phyloP scores from a whole-genome alignment of 805 yeast species.

The Ogataea corticis region DNA sequence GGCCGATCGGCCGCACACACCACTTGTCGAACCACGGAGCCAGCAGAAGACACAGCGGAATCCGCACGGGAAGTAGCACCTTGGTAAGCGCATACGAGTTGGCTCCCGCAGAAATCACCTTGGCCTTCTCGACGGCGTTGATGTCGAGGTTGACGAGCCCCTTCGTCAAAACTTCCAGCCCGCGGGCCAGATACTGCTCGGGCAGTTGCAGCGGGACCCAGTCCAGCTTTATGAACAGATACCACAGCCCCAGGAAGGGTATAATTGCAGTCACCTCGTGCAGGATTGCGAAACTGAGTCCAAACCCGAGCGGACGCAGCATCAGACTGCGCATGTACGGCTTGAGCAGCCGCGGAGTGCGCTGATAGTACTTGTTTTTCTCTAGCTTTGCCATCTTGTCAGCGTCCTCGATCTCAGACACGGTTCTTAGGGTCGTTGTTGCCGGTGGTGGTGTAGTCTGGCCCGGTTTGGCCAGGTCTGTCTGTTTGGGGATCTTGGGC shows the following conservation, averaged over 20 bases:
- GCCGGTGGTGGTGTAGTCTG: neutral
- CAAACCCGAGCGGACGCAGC: constrained; percentile 37
- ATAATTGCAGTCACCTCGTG: constrained; percentile 56
- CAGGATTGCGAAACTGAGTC: constrained; percentile 47
- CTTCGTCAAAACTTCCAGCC: constrained; percentile 45
- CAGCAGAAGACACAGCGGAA: constrained; percentile 29
- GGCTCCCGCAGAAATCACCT: constrained; percentile 36
- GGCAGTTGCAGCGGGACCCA: constrained; percentile 49
- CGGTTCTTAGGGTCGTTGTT: constrained; percentile 10
- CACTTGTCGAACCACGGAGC: constrained; percentile 39
- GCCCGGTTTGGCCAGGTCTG: constrained; percentile 1
- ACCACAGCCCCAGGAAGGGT: constrained; percentile 55
- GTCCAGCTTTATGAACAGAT: constrained; percentile 43
- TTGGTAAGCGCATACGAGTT: constrained; percentile 38
- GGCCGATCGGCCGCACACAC: constrained; percentile 33
- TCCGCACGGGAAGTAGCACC: constrained; percentile 31
- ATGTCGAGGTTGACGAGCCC: constrained; percentile 32
- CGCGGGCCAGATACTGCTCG: constrained; percentile 48
- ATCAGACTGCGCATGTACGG: constrained; percentile 35
- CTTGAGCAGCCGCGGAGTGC: constrained; percentile 31
- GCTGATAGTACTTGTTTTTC: constrained; percentile 33
- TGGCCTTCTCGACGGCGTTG: constrained; percentile 29
- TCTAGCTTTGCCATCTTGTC: constrained; percentile 25
- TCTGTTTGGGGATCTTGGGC: constrained; percentile 20
- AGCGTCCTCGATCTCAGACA: constrained; percentile 23